Evolutionary conservation across 352 stramenopile species (phyloP).

Genomic region (Poterioochromonas sp.): DNA sequence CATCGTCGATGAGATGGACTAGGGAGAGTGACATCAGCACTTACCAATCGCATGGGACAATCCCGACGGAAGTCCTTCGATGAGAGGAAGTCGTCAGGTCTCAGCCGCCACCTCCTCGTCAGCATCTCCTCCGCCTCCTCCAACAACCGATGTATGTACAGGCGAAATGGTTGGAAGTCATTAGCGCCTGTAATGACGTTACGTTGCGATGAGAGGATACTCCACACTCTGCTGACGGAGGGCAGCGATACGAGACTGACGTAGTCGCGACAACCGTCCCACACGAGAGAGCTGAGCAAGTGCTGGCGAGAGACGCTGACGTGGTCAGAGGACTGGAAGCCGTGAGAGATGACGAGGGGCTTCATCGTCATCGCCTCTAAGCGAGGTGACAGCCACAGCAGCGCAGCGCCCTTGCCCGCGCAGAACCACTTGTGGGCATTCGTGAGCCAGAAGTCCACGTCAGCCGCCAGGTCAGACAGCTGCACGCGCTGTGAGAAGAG

Average conservation of each 20-base stretch:
- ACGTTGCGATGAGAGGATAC: conserved; percentile 25
- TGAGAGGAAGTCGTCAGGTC: conserved; percentile 42
- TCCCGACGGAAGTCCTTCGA: conserved; percentile 51
- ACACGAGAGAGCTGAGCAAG: conserved; percentile 74
- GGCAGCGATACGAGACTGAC: conserved; percentile 68
- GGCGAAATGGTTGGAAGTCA: conserved; percentile 47
- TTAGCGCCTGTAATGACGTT: not conserved
- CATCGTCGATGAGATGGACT: not conserved
- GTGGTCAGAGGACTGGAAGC: conserved; percentile 34
- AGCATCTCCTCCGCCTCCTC: conserved; percentile 56
- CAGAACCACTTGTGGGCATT: conserved; percentile 92
- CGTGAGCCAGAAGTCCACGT: conserved; percentile 74
- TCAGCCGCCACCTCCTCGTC: conserved; percentile 48
- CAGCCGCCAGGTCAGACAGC: conserved; percentile 16
- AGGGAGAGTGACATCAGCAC: not conserved
- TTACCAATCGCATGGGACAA: conserved; percentile 62
- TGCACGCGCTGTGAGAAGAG: conserved; percentile 59
- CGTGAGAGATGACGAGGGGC: conserved; percentile 78
- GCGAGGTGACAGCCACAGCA: conserved; percentile 57
- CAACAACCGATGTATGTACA: conserved; percentile 63
- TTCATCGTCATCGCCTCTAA: conserved; percentile 43
- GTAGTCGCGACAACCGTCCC: conserved; percentile 82
- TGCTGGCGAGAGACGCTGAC: not conserved
- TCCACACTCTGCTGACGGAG: conserved; percentile 71
- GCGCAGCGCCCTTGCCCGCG: conserved; percentile 66